Evolutionary conservation across 2,329 filamentous ascomycete species (phyloP).

Genomic region (Cercospora sojina): DNA sequence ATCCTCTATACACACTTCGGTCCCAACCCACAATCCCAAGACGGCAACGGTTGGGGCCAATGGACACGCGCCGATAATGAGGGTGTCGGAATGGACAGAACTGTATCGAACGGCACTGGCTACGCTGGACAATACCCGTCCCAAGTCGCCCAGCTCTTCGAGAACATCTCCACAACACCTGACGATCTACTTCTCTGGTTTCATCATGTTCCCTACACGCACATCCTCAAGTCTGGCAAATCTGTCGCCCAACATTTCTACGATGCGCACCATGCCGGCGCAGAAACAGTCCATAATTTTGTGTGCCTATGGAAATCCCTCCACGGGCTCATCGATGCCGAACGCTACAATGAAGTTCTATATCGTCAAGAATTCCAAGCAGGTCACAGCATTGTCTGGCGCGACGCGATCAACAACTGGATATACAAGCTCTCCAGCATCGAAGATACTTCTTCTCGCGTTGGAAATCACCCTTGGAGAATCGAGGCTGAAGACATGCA

Average conservation of each 20-base stretch:
- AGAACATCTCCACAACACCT: constrained; percentile 62
- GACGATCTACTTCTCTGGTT: constrained; percentile 72
- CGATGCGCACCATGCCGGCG: constrained; percentile 61
- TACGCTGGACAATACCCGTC: constrained; percentile 65
- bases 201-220: constrained; percentile 69
- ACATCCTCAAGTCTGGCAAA: constrained; percentile 60
- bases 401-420: constrained; percentile 65
- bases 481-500: constrained; percentile 68
- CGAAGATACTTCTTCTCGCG: constrained; percentile 55
- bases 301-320: constrained; percentile 55
- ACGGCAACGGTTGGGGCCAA: constrained; percentile 68
- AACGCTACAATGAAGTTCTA: constrained; percentile 59
- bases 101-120: constrained; percentile 65
- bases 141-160: constrained; percentile 59
- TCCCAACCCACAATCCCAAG: constrained; percentile 65
- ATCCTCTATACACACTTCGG: constrained; percentile 67
- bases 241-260: constrained; percentile 69
- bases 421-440: constrained; percentile 63
- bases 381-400: constrained; percentile 69
- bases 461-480: constrained; percentile 62
- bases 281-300: constrained; percentile 61
- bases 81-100: constrained; percentile 70
- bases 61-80: constrained; percentile 65
- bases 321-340: constrained; percentile 56
- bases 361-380: constrained; percentile 65